Percentiles rank a stretch among this genome's conserved stretches.
Evolutionary conservation across 164 flowering plant species (phyloP).

Genomic region (Amborella trichopoda): DNA sequence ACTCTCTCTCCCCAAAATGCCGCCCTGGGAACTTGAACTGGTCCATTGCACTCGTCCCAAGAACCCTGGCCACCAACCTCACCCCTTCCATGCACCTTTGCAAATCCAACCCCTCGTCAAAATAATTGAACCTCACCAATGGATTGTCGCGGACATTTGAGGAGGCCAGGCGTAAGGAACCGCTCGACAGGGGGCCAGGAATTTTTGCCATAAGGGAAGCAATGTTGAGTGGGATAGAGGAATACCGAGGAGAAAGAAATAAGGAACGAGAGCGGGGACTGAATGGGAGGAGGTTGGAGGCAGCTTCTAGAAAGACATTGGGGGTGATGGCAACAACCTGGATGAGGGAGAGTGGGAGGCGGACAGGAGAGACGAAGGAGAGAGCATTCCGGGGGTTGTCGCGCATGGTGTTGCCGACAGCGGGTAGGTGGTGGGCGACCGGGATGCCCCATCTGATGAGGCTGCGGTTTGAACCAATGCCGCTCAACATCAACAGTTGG

Average conservation of each 20-base stretch:
- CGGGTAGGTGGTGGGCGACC: slow-evolving; percentile 36
- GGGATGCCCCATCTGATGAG: slow-evolving; percentile 74
- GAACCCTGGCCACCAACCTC: slow-evolving; percentile 37
- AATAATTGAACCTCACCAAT: slow-evolving; percentile 71
- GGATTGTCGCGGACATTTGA: slow-evolving; percentile 61
- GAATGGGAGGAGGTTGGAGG: slow-evolving; percentile 41
- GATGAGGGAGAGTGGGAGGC: slow-evolving; percentile 56
- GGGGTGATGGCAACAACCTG: slow-evolving; percentile 82
- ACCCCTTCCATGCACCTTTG: slow-evolving; percentile 54
- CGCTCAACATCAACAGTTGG: slow-evolving; percentile 71
- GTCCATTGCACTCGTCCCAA: slow-evolving; percentile 44
- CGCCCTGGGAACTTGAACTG: slow-evolving; percentile 39
- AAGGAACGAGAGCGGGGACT: slow-evolving; percentile 28
- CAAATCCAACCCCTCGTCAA: slow-evolving; percentile 41
- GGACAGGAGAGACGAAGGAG: slow-evolving; percentile 49
- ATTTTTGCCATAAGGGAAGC: slow-evolving; percentile 75
- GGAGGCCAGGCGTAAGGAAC: slow-evolving; percentile 54
- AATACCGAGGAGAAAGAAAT: slow-evolving; percentile 10
- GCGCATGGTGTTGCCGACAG: slow-evolving; percentile 55
- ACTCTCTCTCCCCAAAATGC: slow-evolving; percentile 34
- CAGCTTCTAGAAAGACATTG: slow-evolving; percentile 59
- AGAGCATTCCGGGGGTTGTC: slow-evolving; percentile 79
- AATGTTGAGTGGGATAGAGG: slow-evolving; percentile 40
- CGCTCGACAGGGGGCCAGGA: slow-evolving; percentile 47
- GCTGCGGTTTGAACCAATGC: slow-evolving; percentile 61